phyloP scores from a whole-genome alignment of 1,139 yeast species.

The Diutina sp. region DNA sequence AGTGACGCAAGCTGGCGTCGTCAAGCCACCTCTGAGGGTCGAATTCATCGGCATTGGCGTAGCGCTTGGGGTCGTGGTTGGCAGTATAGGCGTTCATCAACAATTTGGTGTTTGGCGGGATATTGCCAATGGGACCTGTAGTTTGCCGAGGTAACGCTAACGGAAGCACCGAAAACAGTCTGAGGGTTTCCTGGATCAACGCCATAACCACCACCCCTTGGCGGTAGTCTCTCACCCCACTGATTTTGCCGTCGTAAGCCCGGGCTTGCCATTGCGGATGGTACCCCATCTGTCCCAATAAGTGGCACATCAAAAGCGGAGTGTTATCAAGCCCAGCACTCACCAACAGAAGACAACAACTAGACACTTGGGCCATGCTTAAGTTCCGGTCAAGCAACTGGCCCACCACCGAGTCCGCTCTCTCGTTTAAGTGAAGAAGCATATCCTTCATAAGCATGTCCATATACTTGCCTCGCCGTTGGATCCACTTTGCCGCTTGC shows the following conservation, averaged over 20 bases:
- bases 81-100: neutral
- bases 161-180: neutral
- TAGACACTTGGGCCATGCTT: neutral
- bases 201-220: neutral
- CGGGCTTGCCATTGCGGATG: neutral
- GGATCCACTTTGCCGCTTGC: neutral
- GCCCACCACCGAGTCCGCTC: neutral
- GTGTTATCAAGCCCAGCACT: neutral
- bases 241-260: neutral
- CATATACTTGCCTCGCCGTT: neutral
- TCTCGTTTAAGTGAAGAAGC: neutral
- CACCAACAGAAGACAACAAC: neutral
- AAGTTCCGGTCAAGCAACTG: neutral
- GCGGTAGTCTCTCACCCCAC: neutral
- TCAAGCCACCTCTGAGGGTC: neutral
- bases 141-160: neutral
- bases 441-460: neutral
- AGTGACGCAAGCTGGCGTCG: neutral
- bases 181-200: neutral
- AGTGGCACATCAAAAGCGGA: neutral
- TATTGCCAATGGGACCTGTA: neutral
- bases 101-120: neutral
- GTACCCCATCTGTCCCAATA: neutral
- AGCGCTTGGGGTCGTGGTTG: neutral
- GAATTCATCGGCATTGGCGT: neutral